Conservation (phyloP, 2,329 filamentous ascomycete genomes). For the Trichocomaceae sp. region DNA sequence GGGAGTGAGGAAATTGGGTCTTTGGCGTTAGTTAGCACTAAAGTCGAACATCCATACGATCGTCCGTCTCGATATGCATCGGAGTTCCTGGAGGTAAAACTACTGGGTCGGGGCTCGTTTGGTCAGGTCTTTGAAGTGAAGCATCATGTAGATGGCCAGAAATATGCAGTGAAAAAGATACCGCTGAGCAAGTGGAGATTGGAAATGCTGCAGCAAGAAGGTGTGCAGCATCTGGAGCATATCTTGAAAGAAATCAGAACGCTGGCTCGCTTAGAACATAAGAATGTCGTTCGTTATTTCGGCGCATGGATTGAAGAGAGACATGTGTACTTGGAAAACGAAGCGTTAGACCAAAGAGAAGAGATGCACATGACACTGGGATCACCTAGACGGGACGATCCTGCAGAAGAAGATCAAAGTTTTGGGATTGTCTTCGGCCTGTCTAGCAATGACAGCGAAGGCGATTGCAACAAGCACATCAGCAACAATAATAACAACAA, state of each 20-base stretch:
- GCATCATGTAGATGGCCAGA: constrained; percentile 55
- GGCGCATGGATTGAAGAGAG: constrained; percentile 56
- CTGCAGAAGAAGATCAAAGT: constrained; percentile 23
- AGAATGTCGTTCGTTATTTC: constrained; percentile 61
- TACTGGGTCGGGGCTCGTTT: constrained; percentile 60
- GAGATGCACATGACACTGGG: background rate
- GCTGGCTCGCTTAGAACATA: constrained; percentile 56
- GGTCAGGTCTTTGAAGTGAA: constrained; percentile 57
- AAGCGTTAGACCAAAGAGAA: background rate
- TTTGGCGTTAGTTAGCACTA: constrained; percentile 25
- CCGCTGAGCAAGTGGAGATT: constrained; percentile 49
- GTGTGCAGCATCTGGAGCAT: constrained; percentile 48
- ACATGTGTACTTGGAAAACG: constrained; percentile 19
- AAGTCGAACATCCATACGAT: constrained; percentile 19
- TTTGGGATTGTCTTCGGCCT: constrained; percentile 38
- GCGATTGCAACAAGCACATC: constrained; percentile 13
- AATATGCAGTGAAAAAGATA: constrained; percentile 63
- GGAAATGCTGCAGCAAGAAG: constrained; percentile 46
- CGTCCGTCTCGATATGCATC: constrained; percentile 41
- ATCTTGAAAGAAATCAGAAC: constrained; percentile 57
- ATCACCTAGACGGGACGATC: constrained; percentile 3
- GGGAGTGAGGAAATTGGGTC: constrained; percentile 28
- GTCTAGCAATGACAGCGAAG: constrained; percentile 24
- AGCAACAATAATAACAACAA: constrained; percentile 13
- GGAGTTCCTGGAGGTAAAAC: constrained; percentile 48